These are phyloP conservation scores for Diaporthe aspalathi DNA, from an alignment of 2,329 filamentous ascomycete species.

Conservation along the genomic window DNA sequence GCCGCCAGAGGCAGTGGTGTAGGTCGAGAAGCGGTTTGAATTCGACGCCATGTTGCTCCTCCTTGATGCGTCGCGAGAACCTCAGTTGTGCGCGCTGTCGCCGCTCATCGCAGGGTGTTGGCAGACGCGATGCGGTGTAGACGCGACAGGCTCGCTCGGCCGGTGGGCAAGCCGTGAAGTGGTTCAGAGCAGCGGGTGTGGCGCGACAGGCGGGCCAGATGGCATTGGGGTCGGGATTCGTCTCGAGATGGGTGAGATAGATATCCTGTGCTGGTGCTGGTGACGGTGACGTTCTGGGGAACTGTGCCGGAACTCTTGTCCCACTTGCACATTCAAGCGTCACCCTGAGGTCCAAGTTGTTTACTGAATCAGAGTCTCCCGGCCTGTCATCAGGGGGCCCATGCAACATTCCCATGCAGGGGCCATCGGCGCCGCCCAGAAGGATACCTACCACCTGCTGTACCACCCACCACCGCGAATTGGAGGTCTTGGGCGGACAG, in stretches of 20 bases:
- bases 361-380: conserved; percentile 29
- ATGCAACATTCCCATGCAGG: conserved; percentile 25
- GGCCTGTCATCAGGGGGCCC: conserved; percentile 22
- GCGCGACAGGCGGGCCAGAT: conserved; percentile 12
- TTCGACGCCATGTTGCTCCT: conserved; percentile 54
- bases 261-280: conserved; percentile 18
- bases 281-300: conserved; percentile 24
- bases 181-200: conserved; percentile 12
- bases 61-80: conserved; percentile 34
- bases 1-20: conserved; percentile 62
- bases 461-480: neutral
- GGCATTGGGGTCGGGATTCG: conserved; percentile 13
- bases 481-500: neutral
- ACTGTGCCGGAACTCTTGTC: conserved; percentile 25
- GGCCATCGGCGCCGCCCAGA: neutral
- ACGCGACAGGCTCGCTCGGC: conserved; percentile 20
- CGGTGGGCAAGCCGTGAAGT: conserved; percentile 9
- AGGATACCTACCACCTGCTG: conserved; percentile 16
- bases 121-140: conserved; percentile 36
- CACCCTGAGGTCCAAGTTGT: conserved; percentile 33
- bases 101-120: conserved; percentile 37
- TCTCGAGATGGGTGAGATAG: neutral
- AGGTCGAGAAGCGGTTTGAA: conserved; percentile 68
- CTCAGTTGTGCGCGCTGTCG: conserved; percentile 33
- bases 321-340: conserved; percentile 30